A percentile compares a stretch with the other conserved stretches of the same genome.
Conservation (phyloP, 2,329 filamentous ascomycete genomes). For the Allantophomopsis cytisporea region DNA sequence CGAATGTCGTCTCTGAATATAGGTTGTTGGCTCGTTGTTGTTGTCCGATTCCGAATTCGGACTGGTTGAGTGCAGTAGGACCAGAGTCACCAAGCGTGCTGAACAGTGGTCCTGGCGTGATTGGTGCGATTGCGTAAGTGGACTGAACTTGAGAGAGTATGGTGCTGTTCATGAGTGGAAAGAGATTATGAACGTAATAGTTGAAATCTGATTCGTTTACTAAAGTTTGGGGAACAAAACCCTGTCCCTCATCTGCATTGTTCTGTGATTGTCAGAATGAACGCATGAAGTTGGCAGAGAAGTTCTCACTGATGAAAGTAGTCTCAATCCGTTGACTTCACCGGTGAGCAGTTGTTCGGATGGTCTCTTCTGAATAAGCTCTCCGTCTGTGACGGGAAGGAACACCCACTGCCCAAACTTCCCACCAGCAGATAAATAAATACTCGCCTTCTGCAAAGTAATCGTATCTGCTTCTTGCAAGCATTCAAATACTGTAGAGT, state of each 20-base stretch:
- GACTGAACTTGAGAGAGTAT: slow-evolving; percentile 18
- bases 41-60: slow-evolving; percentile 27
- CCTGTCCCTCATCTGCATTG: slow-evolving; percentile 34
- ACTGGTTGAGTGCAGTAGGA: slow-evolving; percentile 26
- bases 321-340: slow-evolving; percentile 16
- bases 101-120: slow-evolving; percentile 8
- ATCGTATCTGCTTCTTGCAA: slow-evolving; percentile 14
- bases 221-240: slow-evolving; percentile 28
- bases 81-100: slow-evolving; percentile 18
- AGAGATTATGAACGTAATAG: slow-evolving; percentile 22
- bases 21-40: slow-evolving; percentile 36
- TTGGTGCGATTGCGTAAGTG: slow-evolving; percentile 7
- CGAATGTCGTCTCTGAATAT: slow-evolving; percentile 36
- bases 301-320: slow-evolving; percentile 7
- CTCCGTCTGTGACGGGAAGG: slow-evolving; percentile 21
- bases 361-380: slow-evolving; percentile 16
- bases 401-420: slow-evolving; percentile 18
- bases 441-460: slow-evolving; percentile 16
- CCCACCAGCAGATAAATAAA: slow-evolving; percentile 8
- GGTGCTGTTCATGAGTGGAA: slow-evolving; percentile 23
- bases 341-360: slow-evolving; percentile 15
- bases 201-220: slow-evolving; percentile 23
- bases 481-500: slow-evolving; percentile 14
- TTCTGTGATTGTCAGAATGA: slow-evolving; percentile 18
- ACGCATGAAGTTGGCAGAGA: slow-evolving; percentile 14